Evolutionary conservation across 371 early-diverging fungal species (phyloP), one percentile per base, ranked within the genome.

Genomic region (Mucor racemosus): DNA sequence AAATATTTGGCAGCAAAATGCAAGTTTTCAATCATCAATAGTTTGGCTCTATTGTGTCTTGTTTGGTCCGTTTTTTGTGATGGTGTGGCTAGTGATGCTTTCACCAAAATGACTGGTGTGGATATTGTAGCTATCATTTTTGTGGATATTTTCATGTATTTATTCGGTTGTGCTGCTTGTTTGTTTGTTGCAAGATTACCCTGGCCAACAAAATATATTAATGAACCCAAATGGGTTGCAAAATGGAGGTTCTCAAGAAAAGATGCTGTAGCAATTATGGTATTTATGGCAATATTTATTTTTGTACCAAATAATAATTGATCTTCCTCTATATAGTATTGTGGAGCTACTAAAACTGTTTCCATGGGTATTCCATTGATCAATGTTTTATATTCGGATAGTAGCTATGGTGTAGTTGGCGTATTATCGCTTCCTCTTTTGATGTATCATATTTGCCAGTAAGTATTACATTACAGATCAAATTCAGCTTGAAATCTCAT

Each of bases 21-120:
- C 14, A 83, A 80, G 36, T 85, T 90, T 62, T 70, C 86, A 3
- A 85, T 85, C 42, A 68, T 91, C 68, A 89, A 88, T 68, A 81
- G 79, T 46, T 53, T 80, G 9, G 81, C 90, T 39, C 77, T 92
- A 5, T 66, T 92, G 54, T 75, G 84, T 60, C 77, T 92, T 26
- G 90, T 92, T 17, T 92, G 89, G 88, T 85, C 86, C 38, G 88
- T 90, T 8, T 91, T 92, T 63, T 88, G 90, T 73, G 91, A 92
- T 74, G 87, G 91, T 15, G 90, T 91, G 41, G 72, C 85, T 10
- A 84, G 83, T 58, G 64, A 88, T 65, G 82, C 88, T 2, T 86
- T 82, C 35, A 65, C 77, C 13, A 67, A 71, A 13, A 78, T 86
- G 53, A 72, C 74, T 15, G 84, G 84, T 1, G 80, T 84, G 0